Base-by-base conservation (phyloP, 345 rosid genomes). In the Orychophragmus violaceus region DNA sequence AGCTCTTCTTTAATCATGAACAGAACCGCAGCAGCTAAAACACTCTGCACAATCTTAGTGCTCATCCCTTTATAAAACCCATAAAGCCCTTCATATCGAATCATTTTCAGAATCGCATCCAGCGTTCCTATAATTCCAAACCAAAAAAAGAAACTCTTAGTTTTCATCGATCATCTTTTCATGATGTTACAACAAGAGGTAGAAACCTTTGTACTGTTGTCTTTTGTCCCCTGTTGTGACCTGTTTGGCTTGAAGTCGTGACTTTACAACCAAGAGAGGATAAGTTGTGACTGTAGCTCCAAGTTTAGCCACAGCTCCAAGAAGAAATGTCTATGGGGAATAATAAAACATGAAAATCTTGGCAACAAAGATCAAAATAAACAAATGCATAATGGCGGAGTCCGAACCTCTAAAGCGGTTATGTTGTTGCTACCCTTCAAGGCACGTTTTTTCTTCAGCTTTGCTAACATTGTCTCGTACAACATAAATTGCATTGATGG, bases 31-130 rank as follows among this genome's bases (percentile, higher is more conserved):
- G 97, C 96, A 0, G 96, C 90, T 13, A 91, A 88, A 68, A 91
- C 97, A 46, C 99, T 94, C 71, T 94, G 99, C 1, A 79, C 78
- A 18, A 91, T 87, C 79, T 88, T 91, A 5, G 95, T 89, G 79
- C 87, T 82, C 97, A 94, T 94, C 27, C 99, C 99, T 69, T 91
- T 87, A 87, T 94, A 94, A 74, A 94, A 91, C 21, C 97, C 88
- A 14, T 77, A 59, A 28, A 83, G 71, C 28, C 99, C 99, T 83
- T 94, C 99, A 2, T 88, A 82, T 5, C 45, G 85, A 27, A 94
- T 82, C 96, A 88, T 91, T 83, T 94, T 91, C 71, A 88, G 74
- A 52, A 91, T 80, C 14, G 97, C 97, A 45, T 94, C 99, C 22
- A 75, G 21, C 8, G 96, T 88, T 35, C 99, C 97, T 94, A 62